Evolutionary conservation across 257 asterid genomes (phyloP).

Genomic region (Solanum ossicruentum): DNA sequence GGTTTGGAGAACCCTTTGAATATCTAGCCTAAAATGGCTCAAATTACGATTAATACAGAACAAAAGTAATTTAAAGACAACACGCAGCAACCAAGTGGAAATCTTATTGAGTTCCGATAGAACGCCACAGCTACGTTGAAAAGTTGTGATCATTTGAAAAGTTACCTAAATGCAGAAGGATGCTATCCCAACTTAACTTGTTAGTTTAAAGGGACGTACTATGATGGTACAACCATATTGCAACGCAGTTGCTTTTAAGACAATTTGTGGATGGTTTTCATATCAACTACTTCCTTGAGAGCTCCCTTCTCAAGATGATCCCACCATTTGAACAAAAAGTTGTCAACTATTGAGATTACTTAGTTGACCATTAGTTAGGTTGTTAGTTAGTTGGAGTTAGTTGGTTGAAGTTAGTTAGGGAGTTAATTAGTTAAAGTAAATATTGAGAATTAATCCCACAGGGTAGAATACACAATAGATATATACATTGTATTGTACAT

Average conservation of each 20-base stretch:
- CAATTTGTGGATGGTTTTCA: conserved; percentile 75
- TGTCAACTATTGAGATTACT: no score
- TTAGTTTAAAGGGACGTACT: not conserved
- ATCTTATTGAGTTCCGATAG: not conserved
- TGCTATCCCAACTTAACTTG: not conserved
- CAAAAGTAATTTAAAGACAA: no score
- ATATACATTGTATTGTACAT: no score
- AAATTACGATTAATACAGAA: not conserved
- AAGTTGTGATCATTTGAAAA: no score
- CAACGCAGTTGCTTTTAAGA: conserved; percentile 11
- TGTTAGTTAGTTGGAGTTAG: no score
- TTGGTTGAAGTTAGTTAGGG: no score
- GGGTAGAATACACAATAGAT: no score
- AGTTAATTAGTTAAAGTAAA: no score
- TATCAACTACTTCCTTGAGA: conserved; percentile 36
- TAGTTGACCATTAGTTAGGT: no score
- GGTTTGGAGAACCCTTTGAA: no score
- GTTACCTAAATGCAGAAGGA: not conserved
- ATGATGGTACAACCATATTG: not conserved
- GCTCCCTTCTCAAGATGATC: not conserved
- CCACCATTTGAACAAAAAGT: conserved; percentile 12
- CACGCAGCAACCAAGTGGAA: not conserved
- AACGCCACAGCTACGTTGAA: not conserved
- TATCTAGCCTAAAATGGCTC: not conserved
- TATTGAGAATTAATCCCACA: no score